These are phyloP conservation scores for Apiotrichum gamsii DNA, from an alignment of 1,284 basidiomycete species.

Conservation along the genomic window DNA sequence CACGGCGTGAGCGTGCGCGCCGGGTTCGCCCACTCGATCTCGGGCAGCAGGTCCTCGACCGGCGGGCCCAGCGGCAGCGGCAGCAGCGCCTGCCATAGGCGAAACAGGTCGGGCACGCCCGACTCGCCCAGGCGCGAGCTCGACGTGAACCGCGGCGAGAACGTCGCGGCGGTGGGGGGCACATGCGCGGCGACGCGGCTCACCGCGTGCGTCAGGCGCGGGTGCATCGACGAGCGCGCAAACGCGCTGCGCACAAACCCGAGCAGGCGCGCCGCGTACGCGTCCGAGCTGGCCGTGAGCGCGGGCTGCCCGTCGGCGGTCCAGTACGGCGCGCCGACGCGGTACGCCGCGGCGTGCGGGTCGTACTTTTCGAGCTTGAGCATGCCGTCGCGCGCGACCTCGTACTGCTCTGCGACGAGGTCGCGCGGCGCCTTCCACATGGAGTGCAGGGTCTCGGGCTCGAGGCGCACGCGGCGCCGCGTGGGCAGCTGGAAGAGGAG, in stretches of 20 bases:
- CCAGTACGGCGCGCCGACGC: constrained; percentile 1
- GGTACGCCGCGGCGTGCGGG: neutral
- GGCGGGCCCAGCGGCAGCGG: constrained; percentile 6
- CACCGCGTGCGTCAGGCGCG: constrained; percentile 9
- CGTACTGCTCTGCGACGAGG: constrained; percentile 5
- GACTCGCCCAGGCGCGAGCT: constrained; percentile 15
- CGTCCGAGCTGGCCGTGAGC: constrained; percentile 12
- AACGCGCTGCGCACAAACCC: constrained; percentile 13
- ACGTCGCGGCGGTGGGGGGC: constrained; percentile 7
- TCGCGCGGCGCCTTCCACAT: constrained; percentile 11
- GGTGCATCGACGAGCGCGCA: neutral
- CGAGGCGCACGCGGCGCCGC: neutral
- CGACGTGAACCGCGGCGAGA: constrained; percentile 14
- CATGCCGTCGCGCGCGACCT: neutral
- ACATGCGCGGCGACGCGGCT: constrained; percentile 6
- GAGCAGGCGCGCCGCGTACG: constrained; percentile 17
- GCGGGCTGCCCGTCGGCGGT: constrained; percentile 3
- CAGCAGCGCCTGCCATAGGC: constrained; percentile 26
- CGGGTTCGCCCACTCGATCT: constrained; percentile 13
- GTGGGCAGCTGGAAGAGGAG: neutral
- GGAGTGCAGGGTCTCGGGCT: neutral
- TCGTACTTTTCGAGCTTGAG: neutral
- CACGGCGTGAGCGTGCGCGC: constrained; percentile 18
- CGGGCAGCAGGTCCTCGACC: constrained; percentile 5
- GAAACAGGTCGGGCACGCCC: constrained; percentile 23